Percentiles rank a stretch among this genome's conserved stretches.
These are phyloP conservation scores for Aspergillus quadrilineatus DNA, from an alignment of 2,329 filamentous ascomycete genomes.

Conservation along the genomic window DNA sequence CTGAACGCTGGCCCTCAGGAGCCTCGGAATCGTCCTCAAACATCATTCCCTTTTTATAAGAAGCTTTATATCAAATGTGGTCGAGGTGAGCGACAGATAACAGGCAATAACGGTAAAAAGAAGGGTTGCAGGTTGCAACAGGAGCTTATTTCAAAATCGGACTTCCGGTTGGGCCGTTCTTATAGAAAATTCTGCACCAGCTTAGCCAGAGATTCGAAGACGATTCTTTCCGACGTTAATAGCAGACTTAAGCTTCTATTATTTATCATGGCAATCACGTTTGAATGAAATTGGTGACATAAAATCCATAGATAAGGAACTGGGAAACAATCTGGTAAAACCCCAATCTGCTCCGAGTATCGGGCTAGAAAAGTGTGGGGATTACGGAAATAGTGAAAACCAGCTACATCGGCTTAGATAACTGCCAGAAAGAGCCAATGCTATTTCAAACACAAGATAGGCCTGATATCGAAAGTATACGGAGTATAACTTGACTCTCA, in stretches of 20 bases:
- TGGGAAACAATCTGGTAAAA: not conserved
- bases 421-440: not conserved
- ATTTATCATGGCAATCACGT: not conserved
- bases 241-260: not conserved
- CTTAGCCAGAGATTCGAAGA: too few species aligned
- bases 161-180: too few species aligned
- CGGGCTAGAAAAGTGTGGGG: constrained; percentile 14
- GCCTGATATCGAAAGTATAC: too few species aligned
- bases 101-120: not conserved
- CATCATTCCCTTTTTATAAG: not conserved
- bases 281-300: not conserved
- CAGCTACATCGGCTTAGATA: not conserved
- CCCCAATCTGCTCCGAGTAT: constrained; percentile 4
- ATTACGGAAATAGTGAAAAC: not conserved
- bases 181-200: too few species aligned
- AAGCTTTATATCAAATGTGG: not conserved
- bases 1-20: constrained; percentile 3
- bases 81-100: not conserved
- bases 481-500: too few species aligned
- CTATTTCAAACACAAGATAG: too few species aligned
- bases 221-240: too few species aligned
- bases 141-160: not conserved
- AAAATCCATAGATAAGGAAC: not conserved
- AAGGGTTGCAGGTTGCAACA: not conserved
- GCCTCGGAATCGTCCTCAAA: constrained; percentile 7